phyloP scores from a whole-genome alignment of 2,329 filamentous ascomycete genomes.

The Cordyceps farinosa region DNA sequence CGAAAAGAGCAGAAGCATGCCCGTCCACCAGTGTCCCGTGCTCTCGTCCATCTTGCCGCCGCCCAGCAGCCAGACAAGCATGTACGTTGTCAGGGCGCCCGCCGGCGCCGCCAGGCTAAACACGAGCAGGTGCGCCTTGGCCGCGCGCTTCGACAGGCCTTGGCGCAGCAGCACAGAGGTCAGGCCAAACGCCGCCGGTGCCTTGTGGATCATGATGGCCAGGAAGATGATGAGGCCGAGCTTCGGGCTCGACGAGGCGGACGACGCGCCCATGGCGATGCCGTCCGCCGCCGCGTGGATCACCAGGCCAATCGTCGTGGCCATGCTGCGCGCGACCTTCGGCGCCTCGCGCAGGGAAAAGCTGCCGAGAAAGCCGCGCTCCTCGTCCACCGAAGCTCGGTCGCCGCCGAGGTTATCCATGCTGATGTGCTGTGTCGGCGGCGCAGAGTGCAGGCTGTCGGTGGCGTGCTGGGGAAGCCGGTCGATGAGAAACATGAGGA shows the following conservation, averaged over 20 bases:
- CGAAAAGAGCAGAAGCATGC: slow-evolving; percentile 89
- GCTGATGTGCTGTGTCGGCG: slow-evolving; percentile 78
- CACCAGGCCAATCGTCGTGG: slow-evolving; percentile 90
- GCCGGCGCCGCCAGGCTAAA: slow-evolving; percentile 89
- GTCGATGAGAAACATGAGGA: slow-evolving; percentile 96
- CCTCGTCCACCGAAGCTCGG: slow-evolving; percentile 48
- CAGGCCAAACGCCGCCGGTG: slow-evolving; percentile 89
- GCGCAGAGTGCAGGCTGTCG: slow-evolving; percentile 59
- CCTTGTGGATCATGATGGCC: slow-evolving; percentile 97
- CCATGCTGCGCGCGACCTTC: slow-evolving; percentile 60
- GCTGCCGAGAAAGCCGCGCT: slow-evolving; percentile 54
- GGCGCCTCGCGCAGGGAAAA: slow-evolving; percentile 52
- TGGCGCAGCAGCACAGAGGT: slow-evolving; percentile 89
- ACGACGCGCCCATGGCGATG: slow-evolving; percentile 90
- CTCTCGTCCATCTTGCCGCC: slow-evolving; percentile 57
- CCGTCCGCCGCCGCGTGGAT: slow-evolving; percentile 95
- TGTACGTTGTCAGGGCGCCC: slow-evolving; percentile 79
- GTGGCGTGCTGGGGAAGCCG: slow-evolving; percentile 71
- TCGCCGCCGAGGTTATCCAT: slow-evolving; percentile 71
- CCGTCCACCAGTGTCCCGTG: slow-evolving; percentile 79
- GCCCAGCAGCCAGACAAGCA: slow-evolving; percentile 70
- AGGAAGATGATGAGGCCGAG: slow-evolving; percentile 90
- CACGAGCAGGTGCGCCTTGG: slow-evolving; percentile 78
- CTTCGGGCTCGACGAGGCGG: slow-evolving; percentile 66
- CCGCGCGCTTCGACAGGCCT: slow-evolving; percentile 80